Percentiles rank a stretch among this genome's conserved stretches.
Conservation (phyloP, 108 stramenopile genomes). For the Discostella stelligeroides region DNA sequence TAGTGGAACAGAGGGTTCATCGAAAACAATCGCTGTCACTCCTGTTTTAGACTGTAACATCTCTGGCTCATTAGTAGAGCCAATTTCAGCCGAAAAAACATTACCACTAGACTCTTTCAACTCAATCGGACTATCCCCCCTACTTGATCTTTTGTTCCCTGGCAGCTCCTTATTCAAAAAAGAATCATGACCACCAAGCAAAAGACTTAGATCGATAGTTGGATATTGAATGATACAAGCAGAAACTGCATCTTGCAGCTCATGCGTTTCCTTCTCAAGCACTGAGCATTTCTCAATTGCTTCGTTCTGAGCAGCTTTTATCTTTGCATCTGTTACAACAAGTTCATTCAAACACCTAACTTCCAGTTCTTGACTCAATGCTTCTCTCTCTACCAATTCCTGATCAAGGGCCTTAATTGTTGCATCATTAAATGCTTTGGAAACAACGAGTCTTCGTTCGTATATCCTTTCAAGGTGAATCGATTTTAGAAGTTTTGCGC, state of each 20-base stretch:
- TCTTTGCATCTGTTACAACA: conserved; percentile 37
- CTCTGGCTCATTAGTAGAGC: not conserved
- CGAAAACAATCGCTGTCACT: not conserved
- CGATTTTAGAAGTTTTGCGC: conserved; percentile 49
- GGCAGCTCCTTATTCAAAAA: not conserved
- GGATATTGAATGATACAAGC: conserved; percentile 17
- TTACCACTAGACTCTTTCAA: not conserved
- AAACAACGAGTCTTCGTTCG: conserved; percentile 37
- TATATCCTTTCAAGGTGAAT: conserved; percentile 44
- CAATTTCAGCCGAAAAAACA: not conserved
- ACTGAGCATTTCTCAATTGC: conserved; percentile 19
- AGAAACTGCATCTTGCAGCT: conserved; percentile 26
- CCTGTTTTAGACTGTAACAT: not conserved
- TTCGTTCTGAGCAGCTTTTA: conserved; percentile 30
- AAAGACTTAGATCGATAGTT: not conserved
- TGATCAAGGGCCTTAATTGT: conserved; percentile 54
- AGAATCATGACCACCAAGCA: conserved; percentile 8
- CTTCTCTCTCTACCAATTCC: conserved; percentile 44
- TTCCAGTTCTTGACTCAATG: conserved; percentile 46
- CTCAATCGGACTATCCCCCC: conserved; percentile 1
- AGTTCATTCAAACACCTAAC: conserved; percentile 52
- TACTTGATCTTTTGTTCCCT: conserved; percentile 16
- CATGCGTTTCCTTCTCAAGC: conserved; percentile 29
- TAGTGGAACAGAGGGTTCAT: too few species aligned
- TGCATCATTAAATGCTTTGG: conserved; percentile 54